A percentile compares a stretch with the other conserved stretches of the same genome.
These are phyloP conservation scores for Gigaspora rosea DNA, from an alignment of 192 early-diverging fungal species.

Conservation along the genomic window DNA sequence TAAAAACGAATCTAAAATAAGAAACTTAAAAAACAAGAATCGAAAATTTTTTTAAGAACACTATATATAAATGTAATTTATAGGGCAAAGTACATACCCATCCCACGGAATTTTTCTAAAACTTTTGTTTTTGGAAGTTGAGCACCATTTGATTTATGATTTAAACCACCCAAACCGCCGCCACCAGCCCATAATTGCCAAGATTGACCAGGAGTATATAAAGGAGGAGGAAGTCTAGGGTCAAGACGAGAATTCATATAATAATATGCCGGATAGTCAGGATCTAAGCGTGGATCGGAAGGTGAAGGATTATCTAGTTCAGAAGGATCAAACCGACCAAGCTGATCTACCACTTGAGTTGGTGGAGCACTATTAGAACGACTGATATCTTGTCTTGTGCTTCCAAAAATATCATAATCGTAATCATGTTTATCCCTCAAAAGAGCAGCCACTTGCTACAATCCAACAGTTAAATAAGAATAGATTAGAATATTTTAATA, in stretches of 20 bases:
- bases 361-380: slow-evolving; percentile 79
- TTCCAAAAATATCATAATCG: slow-evolving; percentile 37
- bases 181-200: slow-evolving; percentile 61
- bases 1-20: no score
- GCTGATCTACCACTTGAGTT: slow-evolving; percentile 60
- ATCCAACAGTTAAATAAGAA: neutral
- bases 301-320: slow-evolving; percentile 42
- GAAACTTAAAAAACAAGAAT: no score
- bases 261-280: slow-evolving; percentile 67
- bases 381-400: slow-evolving; percentile 49
- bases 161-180: slow-evolving; percentile 39
- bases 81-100: slow-evolving; percentile 20
- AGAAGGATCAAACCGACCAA: slow-evolving; percentile 45
- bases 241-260: slow-evolving; percentile 59
- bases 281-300: slow-evolving; percentile 61
- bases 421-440: slow-evolving; percentile 57
- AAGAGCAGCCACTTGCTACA: slow-evolving; percentile 52
- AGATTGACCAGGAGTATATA: slow-evolving; percentile 66
- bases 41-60: no score
- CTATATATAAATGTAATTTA: no score
- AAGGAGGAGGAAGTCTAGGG: slow-evolving; percentile 56
- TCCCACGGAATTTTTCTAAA: slow-evolving; percentile 29
- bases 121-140: slow-evolving; percentile 26
- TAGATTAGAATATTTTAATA: no score
- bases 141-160: slow-evolving; percentile 18